These are phyloP conservation scores for Carex arenaria DNA, from an alignment of 202 grass and related monocot species.

Conservation along the genomic window DNA sequence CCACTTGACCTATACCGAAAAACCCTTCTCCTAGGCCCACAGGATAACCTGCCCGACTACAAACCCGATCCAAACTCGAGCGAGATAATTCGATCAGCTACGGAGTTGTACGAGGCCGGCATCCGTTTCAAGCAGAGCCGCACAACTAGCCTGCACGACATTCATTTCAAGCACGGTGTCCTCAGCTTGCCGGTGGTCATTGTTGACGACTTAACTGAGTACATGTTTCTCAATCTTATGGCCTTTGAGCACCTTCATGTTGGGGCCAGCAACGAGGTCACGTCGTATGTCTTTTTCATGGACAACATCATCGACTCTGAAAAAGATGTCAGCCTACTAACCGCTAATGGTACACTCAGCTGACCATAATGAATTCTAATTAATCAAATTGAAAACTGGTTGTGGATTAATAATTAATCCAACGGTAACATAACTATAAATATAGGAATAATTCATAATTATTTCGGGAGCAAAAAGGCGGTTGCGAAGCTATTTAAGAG, in stretches of 20 bases:
- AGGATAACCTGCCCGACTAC: not conserved
- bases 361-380: not conserved
- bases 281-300: slow-evolving; percentile 82
- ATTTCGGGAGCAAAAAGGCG: slow-evolving; percentile 64
- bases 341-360: slow-evolving; percentile 31
- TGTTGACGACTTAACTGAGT: slow-evolving; percentile 74
- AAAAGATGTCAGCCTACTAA: slow-evolving; percentile 73
- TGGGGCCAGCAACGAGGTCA: slow-evolving; percentile 58
- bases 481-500: slow-evolving; percentile 77
- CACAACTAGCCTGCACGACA: slow-evolving; percentile 39
- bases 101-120: slow-evolving; percentile 80
- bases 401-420: not conserved
- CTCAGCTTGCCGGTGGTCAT: slow-evolving; percentile 45
- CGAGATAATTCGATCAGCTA: slow-evolving; percentile 67
- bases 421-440: not conserved
- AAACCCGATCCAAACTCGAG: slow-evolving; percentile 10
- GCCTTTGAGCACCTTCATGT: slow-evolving; percentile 73
- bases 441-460: slow-evolving; percentile 70
- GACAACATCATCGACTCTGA: slow-evolving; percentile 78
- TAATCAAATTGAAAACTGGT: not conserved
- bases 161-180: slow-evolving; percentile 50
- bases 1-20: slow-evolving; percentile 58
- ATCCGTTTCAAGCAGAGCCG: slow-evolving; percentile 56
- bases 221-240: slow-evolving; percentile 76
- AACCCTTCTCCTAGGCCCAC: slow-evolving; percentile 40